Percentiles rank a stretch among this genome's conserved stretches.
phyloP scores from a whole-genome alignment of 2,329 filamentous ascomycete genomes.

The Trichoderma cornu-damae region DNA sequence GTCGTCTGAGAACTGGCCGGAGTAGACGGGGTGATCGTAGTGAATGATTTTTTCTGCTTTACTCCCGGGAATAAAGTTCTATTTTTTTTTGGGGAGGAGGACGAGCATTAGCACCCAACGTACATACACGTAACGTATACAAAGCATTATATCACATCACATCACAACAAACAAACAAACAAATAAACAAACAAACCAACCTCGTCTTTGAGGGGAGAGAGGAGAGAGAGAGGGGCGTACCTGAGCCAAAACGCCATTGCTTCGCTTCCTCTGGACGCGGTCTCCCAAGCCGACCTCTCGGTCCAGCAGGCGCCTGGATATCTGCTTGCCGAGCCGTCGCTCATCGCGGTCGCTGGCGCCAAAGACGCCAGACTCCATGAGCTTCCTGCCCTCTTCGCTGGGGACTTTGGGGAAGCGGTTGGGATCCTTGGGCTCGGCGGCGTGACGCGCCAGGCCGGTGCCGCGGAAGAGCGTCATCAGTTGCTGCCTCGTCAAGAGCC shows the following conservation, averaged over 20 bases:
- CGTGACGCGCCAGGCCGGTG: slow-evolving; percentile 30
- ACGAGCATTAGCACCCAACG: not conserved
- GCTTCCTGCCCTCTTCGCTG: slow-evolving; percentile 65
- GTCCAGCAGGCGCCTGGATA: slow-evolving; percentile 69
- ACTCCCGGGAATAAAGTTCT: slow-evolving; percentile 72
- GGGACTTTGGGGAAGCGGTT: slow-evolving; percentile 76
- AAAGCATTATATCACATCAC: not conserved
- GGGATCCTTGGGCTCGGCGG: slow-evolving; percentile 41
- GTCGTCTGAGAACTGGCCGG: slow-evolving; percentile 92
- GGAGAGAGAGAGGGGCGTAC: slow-evolving; percentile 34
- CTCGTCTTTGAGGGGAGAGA: not conserved
- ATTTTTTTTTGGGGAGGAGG: not conserved
- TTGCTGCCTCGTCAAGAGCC: slow-evolving; percentile 35
- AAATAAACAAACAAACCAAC: no score
- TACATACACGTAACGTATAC: no score
- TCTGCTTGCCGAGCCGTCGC: slow-evolving; percentile 50
- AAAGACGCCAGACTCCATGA: slow-evolving; percentile 81
- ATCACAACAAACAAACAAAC: not conserved
- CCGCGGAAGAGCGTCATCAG: slow-evolving; percentile 39
- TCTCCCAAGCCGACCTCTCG: slow-evolving; percentile 72
- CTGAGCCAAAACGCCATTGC: slow-evolving; percentile 62
- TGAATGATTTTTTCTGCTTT: slow-evolving; percentile 82
- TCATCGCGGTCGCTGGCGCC: slow-evolving; percentile 61
- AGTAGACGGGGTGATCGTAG: slow-evolving; percentile 82
- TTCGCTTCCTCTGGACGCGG: slow-evolving; percentile 54